Evolutionary conservation across 257 asterid genomes (phyloP), one percentile per base, ranked within the genome.

Genomic region (Plantago ovata): DNA sequence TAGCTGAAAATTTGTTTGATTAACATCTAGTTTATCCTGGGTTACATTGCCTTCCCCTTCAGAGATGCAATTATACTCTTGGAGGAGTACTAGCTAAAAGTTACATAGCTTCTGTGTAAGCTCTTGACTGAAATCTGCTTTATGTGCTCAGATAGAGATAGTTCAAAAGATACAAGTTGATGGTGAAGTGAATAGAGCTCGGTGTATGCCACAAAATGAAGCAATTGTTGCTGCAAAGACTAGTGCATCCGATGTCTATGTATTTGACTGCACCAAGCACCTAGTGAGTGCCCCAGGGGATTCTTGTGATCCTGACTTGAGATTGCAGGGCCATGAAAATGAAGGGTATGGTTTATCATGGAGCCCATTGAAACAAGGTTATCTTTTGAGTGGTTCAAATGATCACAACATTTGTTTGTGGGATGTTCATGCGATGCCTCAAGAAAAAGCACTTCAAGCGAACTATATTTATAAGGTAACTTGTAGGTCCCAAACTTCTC

Each of bases 311-410:
- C 98, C 98, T 16, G 97, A 85, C 65, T 72, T 92, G 83, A 81
- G 77, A 69, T 61, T 93, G 73, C 76, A 67, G 54, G 98, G 98
- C 20, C 98, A 89, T 62, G 81, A 84, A 6, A 82, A 86, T 61
- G 98, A 93, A 86, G 98, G 97, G 18, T 86, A 84, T 78, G 98
- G 97, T 23, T 62, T 93, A 68, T 93, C 97, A 1, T 93, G 96
- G 96, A 93, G 93, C 77, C 66, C 94, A 7, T 72, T 86, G 13
- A 88, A 79, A 62, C 84, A 82, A 70, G 98, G 95, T 13, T 69
- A 74, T 72, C 85, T 93, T 70, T 65, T 89, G 74, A 93, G 98
- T 69, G 95, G 83, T 57, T 93, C 98, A 38, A 82, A 89, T 61
- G 98, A 93, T 65, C 79, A 81, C 77, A 86, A 74, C 64, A 79